Evolutionary conservation across 352 stramenopile species (phyloP).

Genomic region (Phytophthora chlamydospora): DNA sequence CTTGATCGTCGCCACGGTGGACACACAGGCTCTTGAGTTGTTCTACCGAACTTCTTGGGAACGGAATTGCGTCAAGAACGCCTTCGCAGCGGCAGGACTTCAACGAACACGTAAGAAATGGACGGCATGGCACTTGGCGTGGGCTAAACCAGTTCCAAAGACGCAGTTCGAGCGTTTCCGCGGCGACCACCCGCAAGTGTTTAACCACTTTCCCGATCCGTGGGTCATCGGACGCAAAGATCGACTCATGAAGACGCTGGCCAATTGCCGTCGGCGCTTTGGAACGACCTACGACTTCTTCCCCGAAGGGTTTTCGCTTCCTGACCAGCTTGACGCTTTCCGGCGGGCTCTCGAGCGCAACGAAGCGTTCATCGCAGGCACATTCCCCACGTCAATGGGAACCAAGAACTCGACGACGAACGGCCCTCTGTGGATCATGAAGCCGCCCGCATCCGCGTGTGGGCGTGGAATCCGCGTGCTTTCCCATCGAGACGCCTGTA

Average conservation of each 20-base stretch:
- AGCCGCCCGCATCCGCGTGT: conserved; percentile 87
- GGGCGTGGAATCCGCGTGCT: conserved; percentile 88
- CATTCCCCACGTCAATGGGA: conserved; percentile 11
- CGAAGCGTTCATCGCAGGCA: conserved; percentile 28
- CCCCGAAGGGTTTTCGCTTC: conserved; percentile 86
- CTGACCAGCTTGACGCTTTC: conserved; percentile 70
- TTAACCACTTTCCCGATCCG: conserved; percentile 91
- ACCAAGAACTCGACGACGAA: conserved; percentile 5
- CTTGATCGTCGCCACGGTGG: conserved; percentile 44
- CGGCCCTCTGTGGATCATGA: conserved; percentile 83
- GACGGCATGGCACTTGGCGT: conserved; percentile 63
- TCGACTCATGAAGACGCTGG: conserved; percentile 81
- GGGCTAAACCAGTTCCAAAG: conserved; percentile 74
- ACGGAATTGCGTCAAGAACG: conserved; percentile 93
- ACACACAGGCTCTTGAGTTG: conserved; percentile 43
- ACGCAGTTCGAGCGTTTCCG: conserved; percentile 62
- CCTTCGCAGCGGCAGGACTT: conserved; percentile 81
- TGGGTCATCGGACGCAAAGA: conserved; percentile 93
- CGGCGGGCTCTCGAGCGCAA: conserved; percentile 54
- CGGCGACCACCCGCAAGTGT: conserved; percentile 63
- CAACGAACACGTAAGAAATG: conserved; percentile 65
- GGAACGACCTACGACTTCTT: conserved; percentile 77
- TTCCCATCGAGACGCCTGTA: conserved; percentile 35
- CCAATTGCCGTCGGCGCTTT: conserved; percentile 61
- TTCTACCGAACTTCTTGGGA: conserved; percentile 92